Percentiles rank a stretch among this genome's conserved stretches.
Conservation (phyloP, 148 eudicot species). For the Cornus controversa region DNA sequence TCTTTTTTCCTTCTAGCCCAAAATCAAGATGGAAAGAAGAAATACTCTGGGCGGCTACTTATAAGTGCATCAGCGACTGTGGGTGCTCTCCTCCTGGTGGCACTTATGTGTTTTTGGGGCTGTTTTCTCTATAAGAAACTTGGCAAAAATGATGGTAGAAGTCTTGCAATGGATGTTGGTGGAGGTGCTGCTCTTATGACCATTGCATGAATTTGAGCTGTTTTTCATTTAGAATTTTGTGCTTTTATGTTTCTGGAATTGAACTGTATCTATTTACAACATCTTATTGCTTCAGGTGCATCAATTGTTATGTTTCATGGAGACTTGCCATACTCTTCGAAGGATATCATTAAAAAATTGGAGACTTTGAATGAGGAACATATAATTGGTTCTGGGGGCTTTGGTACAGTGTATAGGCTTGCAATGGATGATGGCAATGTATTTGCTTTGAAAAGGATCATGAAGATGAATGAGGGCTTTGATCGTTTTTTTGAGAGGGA, state of each 20-base stretch:
- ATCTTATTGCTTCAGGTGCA: conserved; percentile 65
- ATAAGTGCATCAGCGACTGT: conserved; percentile 93
- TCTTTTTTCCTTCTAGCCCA: conserved; percentile 21
- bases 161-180: conserved; percentile 81
- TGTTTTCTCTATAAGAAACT: conserved; percentile 93
- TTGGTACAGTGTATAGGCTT: conserved; percentile 93
- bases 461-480: conserved; percentile 81
- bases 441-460: conserved; percentile 89
- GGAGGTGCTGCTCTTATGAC: conserved; percentile 58
- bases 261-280: conserved; percentile 11
- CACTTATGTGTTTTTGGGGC: conserved; percentile 99
- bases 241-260: conserved; percentile 1
- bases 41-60: conserved; percentile 75
- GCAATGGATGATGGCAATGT: conserved; percentile 94
- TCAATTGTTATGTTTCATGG: conserved; percentile 98
- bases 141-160: conserved; percentile 72
- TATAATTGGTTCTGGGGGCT: conserved; percentile 91
- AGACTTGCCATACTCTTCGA: conserved; percentile 92
- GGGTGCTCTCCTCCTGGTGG: conserved; percentile 91
- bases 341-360: conserved; percentile 83
- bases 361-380: conserved; percentile 88
- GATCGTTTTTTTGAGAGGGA: conserved; percentile 97
- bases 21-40: conserved; percentile 51
- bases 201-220: not conserved
- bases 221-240: conserved; percentile 1